Evolutionary conservation across 352 stramenopile genomes (phyloP), one percentile per base, ranked within the genome.

Genomic region (Phytophthora kernoviae): DNA sequence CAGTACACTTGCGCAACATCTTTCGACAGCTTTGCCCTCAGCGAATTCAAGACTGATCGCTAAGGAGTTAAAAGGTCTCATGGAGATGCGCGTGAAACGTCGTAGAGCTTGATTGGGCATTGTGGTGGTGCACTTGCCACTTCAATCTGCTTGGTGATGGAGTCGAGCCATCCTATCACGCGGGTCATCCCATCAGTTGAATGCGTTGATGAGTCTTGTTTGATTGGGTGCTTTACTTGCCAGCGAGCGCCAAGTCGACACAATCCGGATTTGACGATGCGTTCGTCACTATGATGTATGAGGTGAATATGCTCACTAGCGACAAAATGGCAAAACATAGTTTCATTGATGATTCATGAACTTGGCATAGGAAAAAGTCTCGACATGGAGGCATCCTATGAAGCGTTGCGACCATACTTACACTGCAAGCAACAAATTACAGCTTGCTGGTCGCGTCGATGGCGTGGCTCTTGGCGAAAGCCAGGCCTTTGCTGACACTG

Each of bases 401-500:
- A 42, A 42, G 22, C 14, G 22, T 51, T 47, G 12, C n/a, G 18
- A 15, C 37, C 37, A 9, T 68, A 59, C 44, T 22, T 53, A 68
- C 51, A 68, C 41, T 57, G 11, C n/a, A 30, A 41, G 43, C 40
- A 14, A 18, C 46, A 39, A 11, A 40, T 70, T 63, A 79, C 36
- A 79, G 47, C 66, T 76, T 79, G 63, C 70, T 79, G 21, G 62
- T 33, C 4, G 21, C 49, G 21, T 65, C 59, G 24, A 59, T 45
- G 11, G 65, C 46, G 54, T 76, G 53, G 33, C 58, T 75, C 58
- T 74, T 64, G 27, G 74, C 82, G 58, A 93, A 96, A 42, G 61
- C 82, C 10, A 96, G 71, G 40, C 77, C 80, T 70, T 90, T 91
- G 54, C 54, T 83, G 66, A 94, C 84, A 64, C 87, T 96, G 54